Conservation (phyloP, 345 rosid species). For the Clausena lansium region DNA sequence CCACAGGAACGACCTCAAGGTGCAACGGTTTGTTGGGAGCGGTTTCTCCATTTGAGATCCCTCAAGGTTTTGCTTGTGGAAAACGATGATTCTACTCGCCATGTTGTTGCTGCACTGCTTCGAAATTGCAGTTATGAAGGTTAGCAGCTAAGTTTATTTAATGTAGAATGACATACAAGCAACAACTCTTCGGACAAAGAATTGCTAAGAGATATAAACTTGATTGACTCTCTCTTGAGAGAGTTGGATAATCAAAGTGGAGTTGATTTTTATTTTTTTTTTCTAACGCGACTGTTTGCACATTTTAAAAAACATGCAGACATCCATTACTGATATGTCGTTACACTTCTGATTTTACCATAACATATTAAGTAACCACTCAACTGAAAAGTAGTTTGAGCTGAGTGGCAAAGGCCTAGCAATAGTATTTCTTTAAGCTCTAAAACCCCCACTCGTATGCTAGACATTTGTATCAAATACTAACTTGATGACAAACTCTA, state of each 20-base stretch:
- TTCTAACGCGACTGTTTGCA: too few species aligned
- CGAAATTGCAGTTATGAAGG: constrained; percentile 87
- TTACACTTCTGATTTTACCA: neutral
- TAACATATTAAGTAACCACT: neutral
- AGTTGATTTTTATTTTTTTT: too few species aligned
- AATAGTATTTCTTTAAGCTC: neutral
- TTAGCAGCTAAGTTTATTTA: constrained; percentile 17
- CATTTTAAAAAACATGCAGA: neutral
- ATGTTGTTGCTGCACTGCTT: constrained; percentile 73
- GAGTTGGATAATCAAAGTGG: too few species aligned
- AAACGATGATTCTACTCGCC: constrained; percentile 78
- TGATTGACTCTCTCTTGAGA: too few species aligned
- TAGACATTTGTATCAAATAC: neutral
- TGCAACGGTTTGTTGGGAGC: constrained; percentile 63
- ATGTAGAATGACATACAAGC: neutral
- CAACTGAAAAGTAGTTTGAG: neutral
- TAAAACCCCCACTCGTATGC: neutral
- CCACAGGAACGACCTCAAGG: constrained; percentile 45
- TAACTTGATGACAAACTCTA: neutral
- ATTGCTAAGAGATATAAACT: too few species aligned
- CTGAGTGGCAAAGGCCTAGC: neutral
- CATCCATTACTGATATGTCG: neutral
- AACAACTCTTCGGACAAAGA: too few species aligned
- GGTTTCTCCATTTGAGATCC: constrained; percentile 64
- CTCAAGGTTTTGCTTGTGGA: constrained; percentile 77